Evolutionary conservation across 192 early-diverging fungal genomes (phyloP), one percentile per base, ranked within the genome.

Genomic region (Mortierella hygrophila): DNA sequence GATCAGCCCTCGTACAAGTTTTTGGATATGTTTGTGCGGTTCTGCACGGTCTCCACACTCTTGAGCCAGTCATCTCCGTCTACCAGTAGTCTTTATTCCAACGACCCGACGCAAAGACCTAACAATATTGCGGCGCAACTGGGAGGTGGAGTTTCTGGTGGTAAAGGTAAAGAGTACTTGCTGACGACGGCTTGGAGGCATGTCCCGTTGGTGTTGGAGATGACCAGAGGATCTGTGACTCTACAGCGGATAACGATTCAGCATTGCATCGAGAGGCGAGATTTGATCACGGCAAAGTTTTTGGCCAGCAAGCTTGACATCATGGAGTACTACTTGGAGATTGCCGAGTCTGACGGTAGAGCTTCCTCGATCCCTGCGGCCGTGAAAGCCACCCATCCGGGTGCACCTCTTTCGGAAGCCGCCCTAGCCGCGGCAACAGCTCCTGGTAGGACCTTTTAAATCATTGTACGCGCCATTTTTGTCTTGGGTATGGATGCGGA

Each of bases 241-340:
- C 38, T 75, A 7, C 47, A 75, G 37, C 46, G 52, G 37, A 75
- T 75, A 54, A 75, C 74, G 32, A 46, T 75, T 41, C 54, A 75
- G 18, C 47, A 75, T 49, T 75, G 74, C 38, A 57, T 75, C 20
- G 74, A 32, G 52, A 57, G 37, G 32, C 42, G 74, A 2, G 74
- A 75, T 55, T 52, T 52, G 32, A 37, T 55, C 35, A 75, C 74
- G 49, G 74, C 74, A 16, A 52, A 75, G 26, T 75, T 52, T 55
- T 75, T 75, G 47, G 52, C 47, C 11, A 75, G 52, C 54, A 75
- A 49, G 29, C 55, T 68, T n/a, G 47, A 40, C 11, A 44, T 57
- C 5, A 32, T 76, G n/a, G 42, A 68, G 29, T 29, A 63, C 41
- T 38, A 40, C 54, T 26, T 29, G 60, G 75, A 68, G 42, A 26